These are phyloP conservation scores for Vitis hybrid DNA, from an alignment of 177 flowering plant genomes.

Conservation along the genomic window DNA sequence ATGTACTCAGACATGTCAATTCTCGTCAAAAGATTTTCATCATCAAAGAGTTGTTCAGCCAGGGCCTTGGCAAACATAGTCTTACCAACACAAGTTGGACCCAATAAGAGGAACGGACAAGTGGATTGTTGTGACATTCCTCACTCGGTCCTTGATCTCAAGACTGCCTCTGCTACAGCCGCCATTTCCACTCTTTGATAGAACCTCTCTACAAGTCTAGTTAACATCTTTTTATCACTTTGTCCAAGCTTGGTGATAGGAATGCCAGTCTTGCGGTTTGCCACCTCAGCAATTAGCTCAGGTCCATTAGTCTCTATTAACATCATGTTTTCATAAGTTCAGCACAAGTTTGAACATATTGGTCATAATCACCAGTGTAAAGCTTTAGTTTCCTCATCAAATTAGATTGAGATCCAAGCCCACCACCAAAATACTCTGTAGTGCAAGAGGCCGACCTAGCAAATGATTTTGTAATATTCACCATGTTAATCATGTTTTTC, in stretches of 20 bases:
- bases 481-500: too few species aligned
- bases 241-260: conserved; percentile 95
- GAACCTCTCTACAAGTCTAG: conserved; percentile 80
- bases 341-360: too few species aligned
- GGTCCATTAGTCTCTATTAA: conserved; percentile 86
- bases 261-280: conserved; percentile 95
- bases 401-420: too few species aligned
- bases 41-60: conserved; percentile 93
- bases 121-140: conserved; percentile 91
- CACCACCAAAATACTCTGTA: too few species aligned
- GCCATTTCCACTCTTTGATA: conserved; percentile 74
- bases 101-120: conserved; percentile 93
- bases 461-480: too few species aligned
- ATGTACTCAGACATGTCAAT: conserved; percentile 98
- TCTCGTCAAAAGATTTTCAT: conserved; percentile 67
- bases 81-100: conserved; percentile 99
- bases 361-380: too few species aligned
- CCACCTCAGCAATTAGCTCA: conserved; percentile 91
- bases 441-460: too few species aligned
- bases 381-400: too few species aligned
- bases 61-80: conserved; percentile 96
- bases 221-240: conserved; percentile 74
- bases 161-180: conserved; percentile 92
- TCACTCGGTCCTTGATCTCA: conserved; percentile 86
- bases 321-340: conserved; percentile 57